These are phyloP conservation scores for Ustilago xerochloae DNA, from an alignment of 1,284 basidiomycete genomes.

Conservation along the genomic window DNA sequence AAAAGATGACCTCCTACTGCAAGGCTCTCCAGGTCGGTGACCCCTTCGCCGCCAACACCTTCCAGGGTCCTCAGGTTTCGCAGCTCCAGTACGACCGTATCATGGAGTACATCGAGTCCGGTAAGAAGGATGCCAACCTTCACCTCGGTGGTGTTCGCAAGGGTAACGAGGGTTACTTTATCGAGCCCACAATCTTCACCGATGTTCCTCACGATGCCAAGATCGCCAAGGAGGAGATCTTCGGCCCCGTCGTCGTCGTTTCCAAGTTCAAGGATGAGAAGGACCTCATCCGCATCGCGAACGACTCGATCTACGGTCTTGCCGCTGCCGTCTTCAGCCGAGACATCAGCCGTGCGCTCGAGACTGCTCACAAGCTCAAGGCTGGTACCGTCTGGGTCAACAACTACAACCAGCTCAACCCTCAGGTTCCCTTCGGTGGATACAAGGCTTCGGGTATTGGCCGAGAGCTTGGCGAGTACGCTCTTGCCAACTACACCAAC, in stretches of 20 bases:
- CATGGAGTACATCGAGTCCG: slow-evolving; percentile 87
- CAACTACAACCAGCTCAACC: slow-evolving; percentile 61
- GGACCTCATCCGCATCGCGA: slow-evolving; percentile 79
- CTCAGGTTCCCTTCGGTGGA: slow-evolving; percentile 53
- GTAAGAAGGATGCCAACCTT: slow-evolving; percentile 80
- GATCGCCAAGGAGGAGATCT: slow-evolving; percentile 80
- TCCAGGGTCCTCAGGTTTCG: slow-evolving; percentile 90
- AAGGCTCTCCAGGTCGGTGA: slow-evolving; percentile 77
- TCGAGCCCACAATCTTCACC: slow-evolving; percentile 72
- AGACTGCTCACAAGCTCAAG: slow-evolving; percentile 79
- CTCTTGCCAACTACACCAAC: slow-evolving; percentile 77
- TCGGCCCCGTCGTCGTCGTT: slow-evolving; percentile 78
- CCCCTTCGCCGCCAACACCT: slow-evolving; percentile 78
- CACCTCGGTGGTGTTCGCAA: slow-evolving; percentile 77
- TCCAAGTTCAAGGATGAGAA: slow-evolving; percentile 69
- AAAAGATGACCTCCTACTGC: slow-evolving; percentile 74
- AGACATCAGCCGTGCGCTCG: slow-evolving; percentile 80
- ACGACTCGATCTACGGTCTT: slow-evolving; percentile 86
- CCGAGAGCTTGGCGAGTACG: slow-evolving; percentile 65
- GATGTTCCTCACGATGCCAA: slow-evolving; percentile 74
- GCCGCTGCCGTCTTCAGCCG: slow-evolving; percentile 87
- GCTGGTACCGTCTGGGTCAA: slow-evolving; percentile 88
- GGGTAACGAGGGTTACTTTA: slow-evolving; percentile 74
- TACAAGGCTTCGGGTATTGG: slow-evolving; percentile 63
- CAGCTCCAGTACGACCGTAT: slow-evolving; percentile 84